Percentiles rank a stretch among this genome's conserved stretches.
Conservation (phyloP, 768 basidiomycete genomes). For the Suillus weaverae region DNA sequence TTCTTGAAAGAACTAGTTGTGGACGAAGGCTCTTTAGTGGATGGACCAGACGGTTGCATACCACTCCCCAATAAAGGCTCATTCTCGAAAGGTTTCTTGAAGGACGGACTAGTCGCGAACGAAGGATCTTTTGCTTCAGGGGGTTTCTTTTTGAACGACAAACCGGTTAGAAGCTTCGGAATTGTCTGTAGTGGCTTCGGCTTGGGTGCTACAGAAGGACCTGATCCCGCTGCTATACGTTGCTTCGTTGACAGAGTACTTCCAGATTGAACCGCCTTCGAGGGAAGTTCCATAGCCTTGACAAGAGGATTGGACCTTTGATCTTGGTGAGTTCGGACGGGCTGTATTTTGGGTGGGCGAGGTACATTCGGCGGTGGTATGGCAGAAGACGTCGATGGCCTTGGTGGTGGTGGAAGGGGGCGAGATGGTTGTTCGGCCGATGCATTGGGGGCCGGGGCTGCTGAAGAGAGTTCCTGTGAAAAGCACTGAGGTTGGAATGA, state of each 20-base stretch:
- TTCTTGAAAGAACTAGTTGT: background rate
- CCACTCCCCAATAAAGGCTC: background rate
- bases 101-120: background rate
- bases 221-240: conserved; percentile 40
- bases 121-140: conserved; percentile 17
- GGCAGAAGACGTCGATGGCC: background rate
- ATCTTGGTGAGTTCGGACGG: conserved; percentile 31
- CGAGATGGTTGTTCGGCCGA: background rate
- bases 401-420: conserved; percentile 2
- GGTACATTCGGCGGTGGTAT: conserved; percentile 10
- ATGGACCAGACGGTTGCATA: background rate
- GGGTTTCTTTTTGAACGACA: conserved; percentile 47
- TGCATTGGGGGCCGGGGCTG: background rate
- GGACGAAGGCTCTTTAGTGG: conserved; percentile 12
- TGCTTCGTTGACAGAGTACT: conserved; percentile 53
- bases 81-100: background rate
- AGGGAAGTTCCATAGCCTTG: conserved; percentile 27
- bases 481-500: background rate
- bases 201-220: conserved; percentile 32
- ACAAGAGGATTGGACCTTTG: conserved; percentile 32
- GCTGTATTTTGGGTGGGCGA: conserved; percentile 15
- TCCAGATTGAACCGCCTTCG: conserved; percentile 25
- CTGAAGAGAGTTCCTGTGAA: background rate
- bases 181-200: conserved; percentile 36
- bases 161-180: conserved; percentile 28